These are phyloP conservation scores for Rhizopogon roseolus DNA, from an alignment of 768 basidiomycete species.

Conservation along the genomic window DNA sequence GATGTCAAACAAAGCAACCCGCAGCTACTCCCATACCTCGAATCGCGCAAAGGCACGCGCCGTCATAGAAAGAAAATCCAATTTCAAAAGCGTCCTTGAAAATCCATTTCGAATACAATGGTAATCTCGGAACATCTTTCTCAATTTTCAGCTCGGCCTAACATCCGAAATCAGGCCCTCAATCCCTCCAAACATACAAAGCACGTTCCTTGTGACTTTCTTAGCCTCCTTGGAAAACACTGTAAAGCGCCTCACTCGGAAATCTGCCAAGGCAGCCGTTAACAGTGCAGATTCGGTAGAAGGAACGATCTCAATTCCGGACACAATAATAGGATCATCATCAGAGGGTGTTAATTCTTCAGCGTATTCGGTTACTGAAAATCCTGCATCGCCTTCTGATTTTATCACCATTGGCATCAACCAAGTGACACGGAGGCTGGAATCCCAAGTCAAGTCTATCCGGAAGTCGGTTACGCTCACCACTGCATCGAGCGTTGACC, in stretches of 20 bases:
- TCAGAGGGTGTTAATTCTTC: background rate
- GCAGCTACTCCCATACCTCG: constrained; percentile 51
- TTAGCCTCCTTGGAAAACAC: constrained; percentile 43
- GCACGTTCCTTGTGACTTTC: constrained; percentile 47
- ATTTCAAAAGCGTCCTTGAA: constrained; percentile 60
- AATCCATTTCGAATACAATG: constrained; percentile 40
- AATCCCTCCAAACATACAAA: constrained; percentile 60
- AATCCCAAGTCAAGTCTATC: constrained; percentile 42
- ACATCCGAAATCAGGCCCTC: constrained; percentile 45
- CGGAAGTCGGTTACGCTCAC: constrained; percentile 10
- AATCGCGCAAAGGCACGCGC: constrained; percentile 54
- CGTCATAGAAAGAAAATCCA: constrained; percentile 45
- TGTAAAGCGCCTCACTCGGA: no score
- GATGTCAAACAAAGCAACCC: constrained; percentile 50
- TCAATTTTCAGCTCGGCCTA: background rate
- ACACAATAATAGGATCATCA: no score
- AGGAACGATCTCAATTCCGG: no score
- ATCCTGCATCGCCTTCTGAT: constrained; percentile 16
- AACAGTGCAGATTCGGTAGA: background rate
- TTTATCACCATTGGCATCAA: constrained; percentile 72
- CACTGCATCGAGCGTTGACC: background rate
- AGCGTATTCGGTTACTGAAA: background rate
- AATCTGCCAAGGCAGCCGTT: background rate
- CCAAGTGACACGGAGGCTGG: constrained; percentile 69
- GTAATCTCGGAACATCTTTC: constrained; percentile 34